Evolutionary conservation across 768 basidiomycete genomes (phyloP).

Genomic region (Coprinopsis sp.): DNA sequence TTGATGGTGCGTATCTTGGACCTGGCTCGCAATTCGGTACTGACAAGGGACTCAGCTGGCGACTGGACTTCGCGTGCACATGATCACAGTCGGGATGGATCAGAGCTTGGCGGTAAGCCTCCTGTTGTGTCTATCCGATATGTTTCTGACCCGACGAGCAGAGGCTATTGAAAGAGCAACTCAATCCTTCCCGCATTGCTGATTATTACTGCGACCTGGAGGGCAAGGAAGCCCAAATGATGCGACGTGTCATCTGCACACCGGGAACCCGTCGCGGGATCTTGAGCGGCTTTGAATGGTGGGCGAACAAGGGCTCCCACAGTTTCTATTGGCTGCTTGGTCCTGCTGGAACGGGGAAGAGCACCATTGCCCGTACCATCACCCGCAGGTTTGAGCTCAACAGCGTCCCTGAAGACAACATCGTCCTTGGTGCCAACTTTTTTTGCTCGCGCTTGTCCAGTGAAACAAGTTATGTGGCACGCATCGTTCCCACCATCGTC

Average conservation of each 20-base stretch:
- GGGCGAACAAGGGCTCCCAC: constrained; percentile 18
- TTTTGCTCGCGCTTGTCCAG: constrained; percentile 23
- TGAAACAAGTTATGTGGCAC: constrained; percentile 12
- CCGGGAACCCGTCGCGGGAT: constrained; percentile 21
- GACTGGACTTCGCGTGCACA: constrained; percentile 6
- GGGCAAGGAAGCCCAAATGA: constrained; percentile 5
- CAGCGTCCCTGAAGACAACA: too few relatives aligned
- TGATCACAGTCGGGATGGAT: constrained; percentile 5
- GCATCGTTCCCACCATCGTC: constrained; percentile 21
- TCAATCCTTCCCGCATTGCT: constrained; percentile 13
- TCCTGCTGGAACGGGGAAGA: too few relatives aligned
- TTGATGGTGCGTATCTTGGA: constrained; percentile 11
- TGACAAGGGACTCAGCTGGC: constrained; percentile 10
- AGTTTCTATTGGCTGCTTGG: constrained; percentile 14
- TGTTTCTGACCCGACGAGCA: constrained; percentile 5
- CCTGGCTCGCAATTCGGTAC: neutral
- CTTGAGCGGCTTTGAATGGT: constrained; percentile 16
- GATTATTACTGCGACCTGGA: constrained; percentile 9
- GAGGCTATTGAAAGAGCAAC: constrained; percentile 4
- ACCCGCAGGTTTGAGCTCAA: too few relatives aligned
- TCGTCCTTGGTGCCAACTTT: constrained; percentile 20
- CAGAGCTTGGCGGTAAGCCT: constrained; percentile 2
- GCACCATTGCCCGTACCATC: too few relatives aligned
- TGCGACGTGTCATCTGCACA: constrained; percentile 18
- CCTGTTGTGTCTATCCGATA: neutral